phyloP scores from a whole-genome alignment of 2,329 filamentous ascomycete species.

The Trichoderma sp. region DNA sequence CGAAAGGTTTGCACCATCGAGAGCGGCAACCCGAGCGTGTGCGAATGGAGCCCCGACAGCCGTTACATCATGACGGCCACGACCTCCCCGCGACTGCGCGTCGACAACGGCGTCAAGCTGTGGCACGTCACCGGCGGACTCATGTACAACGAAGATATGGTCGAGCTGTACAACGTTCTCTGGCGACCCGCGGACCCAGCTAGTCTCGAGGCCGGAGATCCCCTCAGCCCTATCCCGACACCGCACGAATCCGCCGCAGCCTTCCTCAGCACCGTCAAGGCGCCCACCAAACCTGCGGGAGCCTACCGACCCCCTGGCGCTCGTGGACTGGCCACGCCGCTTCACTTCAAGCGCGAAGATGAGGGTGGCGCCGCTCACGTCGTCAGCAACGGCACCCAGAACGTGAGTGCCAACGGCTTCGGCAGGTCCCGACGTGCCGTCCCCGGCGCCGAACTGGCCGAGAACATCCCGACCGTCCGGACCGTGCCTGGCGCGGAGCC shows the following conservation, averaged over 20 bases:
- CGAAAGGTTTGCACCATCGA: constrained; percentile 91
- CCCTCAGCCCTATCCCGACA: constrained; percentile 70
- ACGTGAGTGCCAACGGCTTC: constrained; percentile 77
- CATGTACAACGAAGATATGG: constrained; percentile 95
- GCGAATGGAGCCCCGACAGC: constrained; percentile 96
- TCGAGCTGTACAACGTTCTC: constrained; percentile 85
- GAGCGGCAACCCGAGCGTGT: constrained; percentile 92
- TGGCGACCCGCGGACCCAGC: constrained; percentile 78
- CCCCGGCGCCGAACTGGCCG: constrained; percentile 79
- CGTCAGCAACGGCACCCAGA: constrained; percentile 74
- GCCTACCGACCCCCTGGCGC: constrained; percentile 95
- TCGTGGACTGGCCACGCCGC: constrained; percentile 81
- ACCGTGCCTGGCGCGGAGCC: constrained; percentile 66
- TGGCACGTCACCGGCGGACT: constrained; percentile 88
- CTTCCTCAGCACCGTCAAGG: constrained; percentile 85
- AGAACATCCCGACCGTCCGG: constrained; percentile 68
- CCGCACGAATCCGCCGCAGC: constrained; percentile 81
- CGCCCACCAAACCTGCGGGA: constrained; percentile 93
- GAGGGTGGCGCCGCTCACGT: constrained; percentile 89
- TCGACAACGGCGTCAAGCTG: constrained; percentile 94
- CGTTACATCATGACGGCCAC: constrained; percentile 97
- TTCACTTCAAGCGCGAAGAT: constrained; percentile 97
- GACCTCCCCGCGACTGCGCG: constrained; percentile 88
- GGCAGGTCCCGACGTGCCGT: constrained; percentile 74
- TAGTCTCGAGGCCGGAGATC: constrained; percentile 65